Evolutionary conservation across 2,329 filamentous ascomycete genomes (phyloP), one percentile per base, ranked within the genome.

Genomic region (Grosmannia huntii): DNA sequence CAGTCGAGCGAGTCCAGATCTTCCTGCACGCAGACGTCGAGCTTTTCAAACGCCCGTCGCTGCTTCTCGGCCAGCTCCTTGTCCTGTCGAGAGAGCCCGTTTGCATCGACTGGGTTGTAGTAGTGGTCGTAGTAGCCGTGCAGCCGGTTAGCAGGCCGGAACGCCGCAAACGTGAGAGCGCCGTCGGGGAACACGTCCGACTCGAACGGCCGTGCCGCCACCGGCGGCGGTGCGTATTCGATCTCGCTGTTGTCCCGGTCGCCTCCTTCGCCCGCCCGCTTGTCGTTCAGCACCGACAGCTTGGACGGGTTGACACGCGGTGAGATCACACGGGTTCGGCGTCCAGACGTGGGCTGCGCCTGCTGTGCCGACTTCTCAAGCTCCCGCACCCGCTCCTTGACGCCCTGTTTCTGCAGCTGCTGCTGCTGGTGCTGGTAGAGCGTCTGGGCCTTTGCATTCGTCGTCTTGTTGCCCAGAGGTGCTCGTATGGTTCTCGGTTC

Each of bases 381-480:
- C 60, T 84, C 82, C 53, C 79, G 76, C 48, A 79, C 76, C 25
- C 76, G 75, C 60, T 74, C 75, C 65, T 84, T 86, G 36, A 80
- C 84, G 33, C 81, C 25, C 23, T 61, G 58, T 28, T 55, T 28
- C 55, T 57, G 27, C n/a, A 49, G 50, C 38, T 4, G 84, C 85
- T 62, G 63, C 84, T 79, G 55, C 77, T 78, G 68, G 77, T 82
- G 60, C 85, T 60, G 59, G 38, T 60, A 59, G 7, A 56, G 19
- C 19, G 53, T 41, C 81, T 75, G 65, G 4, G 68, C 68, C 60
- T 95, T 97, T 57, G 89, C 90, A 71, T 99, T 99, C 56, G 94
- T 97, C 1, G 92, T 97, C 73, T 99, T 99, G 77, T 89, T 86
- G 38, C 92, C 92, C 53, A 99, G 75, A 14, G 90, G 88, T 44